phyloP scores from a whole-genome alignment of 2,329 filamentous ascomycete genomes.

The Trichoderma afroharzianum region DNA sequence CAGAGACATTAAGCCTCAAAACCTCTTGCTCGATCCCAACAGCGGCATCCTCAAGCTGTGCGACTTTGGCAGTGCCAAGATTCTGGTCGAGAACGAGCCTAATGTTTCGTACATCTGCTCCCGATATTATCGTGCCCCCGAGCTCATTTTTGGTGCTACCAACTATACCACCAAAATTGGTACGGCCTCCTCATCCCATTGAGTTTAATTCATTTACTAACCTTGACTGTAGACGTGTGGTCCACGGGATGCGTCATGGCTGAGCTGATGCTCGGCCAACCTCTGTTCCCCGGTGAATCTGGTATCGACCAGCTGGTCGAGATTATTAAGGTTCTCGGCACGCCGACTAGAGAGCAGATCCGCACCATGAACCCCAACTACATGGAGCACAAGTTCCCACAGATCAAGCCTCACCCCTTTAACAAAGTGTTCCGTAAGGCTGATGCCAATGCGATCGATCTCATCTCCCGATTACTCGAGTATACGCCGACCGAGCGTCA shows the following conservation, averaged over 20 bases:
- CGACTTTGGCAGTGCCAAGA: slow-evolving; percentile 98
- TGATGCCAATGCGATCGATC: slow-evolving; percentile 84
- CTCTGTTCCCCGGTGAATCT: slow-evolving; percentile 95
- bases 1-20: slow-evolving; percentile 98
- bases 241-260: slow-evolving; percentile 99
- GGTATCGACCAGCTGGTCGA: slow-evolving; percentile 98
- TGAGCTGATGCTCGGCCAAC: slow-evolving; percentile 97
- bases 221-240: slow-evolving; percentile 88
- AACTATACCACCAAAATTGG: slow-evolving; percentile 99
- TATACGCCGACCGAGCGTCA: slow-evolving; percentile 96
- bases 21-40: slow-evolving; percentile 85
- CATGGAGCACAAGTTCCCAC: slow-evolving; percentile 99
- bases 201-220: background rate
- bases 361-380: slow-evolving; percentile 99
- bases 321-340: slow-evolving; percentile 98
- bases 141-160: slow-evolving; percentile 96
- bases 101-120: slow-evolving; percentile 99
- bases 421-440: slow-evolving; percentile 99
- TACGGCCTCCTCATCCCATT: slow-evolving; percentile 46
- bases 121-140: slow-evolving; percentile 94
- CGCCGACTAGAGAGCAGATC: slow-evolving; percentile 95
- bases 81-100: slow-evolving; percentile 95
- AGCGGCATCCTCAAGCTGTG: slow-evolving; percentile 94
- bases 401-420: slow-evolving; percentile 99
- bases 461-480: slow-evolving; percentile 90